phyloP scores from a whole-genome alignment of 2,329 filamentous ascomycete genomes.

The Penicillium expansum region DNA sequence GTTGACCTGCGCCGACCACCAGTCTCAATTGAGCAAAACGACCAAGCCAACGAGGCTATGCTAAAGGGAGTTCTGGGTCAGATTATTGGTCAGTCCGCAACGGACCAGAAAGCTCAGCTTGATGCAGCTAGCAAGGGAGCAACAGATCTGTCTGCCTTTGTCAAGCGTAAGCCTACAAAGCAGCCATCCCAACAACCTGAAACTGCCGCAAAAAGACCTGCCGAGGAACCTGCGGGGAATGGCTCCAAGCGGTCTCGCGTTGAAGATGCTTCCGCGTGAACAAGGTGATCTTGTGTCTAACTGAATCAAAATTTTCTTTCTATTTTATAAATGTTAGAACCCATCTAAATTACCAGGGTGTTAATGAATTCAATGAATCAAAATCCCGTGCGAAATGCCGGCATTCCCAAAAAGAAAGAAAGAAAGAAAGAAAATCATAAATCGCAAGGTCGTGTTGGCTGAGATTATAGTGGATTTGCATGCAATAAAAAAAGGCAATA shows the following conservation, averaged over 20 bases:
- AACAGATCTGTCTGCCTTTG: slow-evolving; percentile 58
- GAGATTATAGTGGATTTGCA: not conserved
- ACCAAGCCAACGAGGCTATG: slow-evolving; percentile 40
- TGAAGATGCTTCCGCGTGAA: slow-evolving; percentile 12
- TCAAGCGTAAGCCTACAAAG: slow-evolving; percentile 52
- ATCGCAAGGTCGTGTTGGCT: not conserved
- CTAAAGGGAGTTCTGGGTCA: slow-evolving; percentile 58
- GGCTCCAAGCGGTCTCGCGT: slow-evolving; percentile 29
- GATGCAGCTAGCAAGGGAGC: slow-evolving; percentile 56
- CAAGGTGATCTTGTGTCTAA: not conserved
- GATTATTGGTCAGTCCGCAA: slow-evolving; percentile 55
- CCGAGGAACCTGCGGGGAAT: slow-evolving; percentile 21
- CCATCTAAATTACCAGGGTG: not conserved
- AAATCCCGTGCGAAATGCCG: not conserved
- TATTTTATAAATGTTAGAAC: not conserved
- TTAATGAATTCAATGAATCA: slow-evolving; percentile 2
- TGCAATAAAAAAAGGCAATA: not conserved
- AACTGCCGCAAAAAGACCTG: slow-evolving; percentile 29
- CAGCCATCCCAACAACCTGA: slow-evolving; percentile 13
- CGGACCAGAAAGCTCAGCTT: slow-evolving; percentile 53
- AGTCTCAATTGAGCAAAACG: slow-evolving; percentile 44
- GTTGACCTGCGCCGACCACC: slow-evolving; percentile 57
- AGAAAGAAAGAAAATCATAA: not conserved
- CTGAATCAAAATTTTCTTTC: not conserved
- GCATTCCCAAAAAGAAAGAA: not conserved